Base-by-base conservation (phyloP, 75 land plant genomes). In the Ceratopteris richardii region DNA sequence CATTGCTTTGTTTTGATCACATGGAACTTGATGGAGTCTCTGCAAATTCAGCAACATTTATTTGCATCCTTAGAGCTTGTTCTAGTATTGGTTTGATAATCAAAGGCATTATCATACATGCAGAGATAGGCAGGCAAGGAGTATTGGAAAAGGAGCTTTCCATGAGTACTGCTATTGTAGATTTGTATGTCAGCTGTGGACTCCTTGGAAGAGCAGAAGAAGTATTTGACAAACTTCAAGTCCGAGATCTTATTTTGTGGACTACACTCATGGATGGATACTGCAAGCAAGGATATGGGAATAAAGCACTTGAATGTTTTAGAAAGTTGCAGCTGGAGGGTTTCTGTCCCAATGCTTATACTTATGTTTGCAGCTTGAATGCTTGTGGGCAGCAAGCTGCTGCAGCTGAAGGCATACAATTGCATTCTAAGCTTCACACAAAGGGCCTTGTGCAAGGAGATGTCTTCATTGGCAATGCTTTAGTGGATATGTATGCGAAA, bases 161-260 rank as follows among this genome's bases (percentile, higher is more conserved):
- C 0, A n/a, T 75, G 21, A 50, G 51, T 0, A 64, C 59, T 55
- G 18, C 74, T 18, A 44, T 76, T 42, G 55, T 75, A 39, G 69
- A 75, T 28, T 63, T 71, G 79, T 80, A 80, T 64, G 64, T 41
- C 12, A 59, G 26, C 14, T 68, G 63, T 73, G 80, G 80, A 12
- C 19, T 36, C 21, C 39, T 72, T 18, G 27, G 20, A 4, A 55
- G 63, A 33, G 59, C 68, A 12, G 30, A 29, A 4, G 53, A 36
- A 12, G 33, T 78, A 0, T 79, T 79, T 52, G 21, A 57, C 24
- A 19, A 29, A 10, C 61, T 79, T 43, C 23, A 11, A 27, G 41
- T 53, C 19, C 71, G 57, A 51, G 52, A 74, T 53, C 41, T 69
- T 1, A 62, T 75, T 47, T 69, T 69, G 0, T 79, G 74, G 81